Conservation (phyloP, 2,329 filamentous ascomycete species). For the Pseudofabraea citricarpa region DNA sequence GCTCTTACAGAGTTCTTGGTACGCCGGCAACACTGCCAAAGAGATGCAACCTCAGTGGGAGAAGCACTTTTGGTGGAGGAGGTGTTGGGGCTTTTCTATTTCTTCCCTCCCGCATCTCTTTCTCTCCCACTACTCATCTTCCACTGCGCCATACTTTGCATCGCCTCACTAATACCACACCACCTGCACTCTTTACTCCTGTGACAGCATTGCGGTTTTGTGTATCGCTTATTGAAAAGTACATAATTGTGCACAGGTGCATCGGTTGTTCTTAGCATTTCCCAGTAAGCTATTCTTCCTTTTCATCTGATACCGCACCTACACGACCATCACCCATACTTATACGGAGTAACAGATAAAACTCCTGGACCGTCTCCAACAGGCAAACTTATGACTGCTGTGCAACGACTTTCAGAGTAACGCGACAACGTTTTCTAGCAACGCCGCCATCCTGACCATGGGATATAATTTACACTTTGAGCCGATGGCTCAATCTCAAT, state of each 20-base stretch:
- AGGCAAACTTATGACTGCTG: too few relatives aligned
- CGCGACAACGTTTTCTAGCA: conserved; percentile 9
- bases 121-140: conserved; percentile 1
- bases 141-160: conserved; percentile 13
- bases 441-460: not conserved
- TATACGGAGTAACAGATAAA: not conserved
- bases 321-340: not conserved
- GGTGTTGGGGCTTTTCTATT: conserved; percentile 11
- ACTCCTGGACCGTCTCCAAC: not conserved
- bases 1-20: too few relatives aligned
- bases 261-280: conserved; percentile 5
- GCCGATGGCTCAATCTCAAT: too few relatives aligned
- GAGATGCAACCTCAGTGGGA: too few relatives aligned
- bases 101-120: conserved; percentile 8
- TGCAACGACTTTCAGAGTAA: too few relatives aligned
- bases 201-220: conserved; percentile 5
- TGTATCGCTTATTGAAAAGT: conserved; percentile 15
- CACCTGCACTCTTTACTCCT: conserved; percentile 1
- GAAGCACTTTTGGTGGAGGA: not conserved
- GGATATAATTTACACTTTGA: not conserved
- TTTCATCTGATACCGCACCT: not conserved
- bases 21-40: too few relatives aligned
- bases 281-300: not conserved
- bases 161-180: conserved; percentile 10
- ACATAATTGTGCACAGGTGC: conserved; percentile 7